Conservation (phyloP, 768 basidiomycete genomes). For the Melanogaster broomeanus region DNA sequence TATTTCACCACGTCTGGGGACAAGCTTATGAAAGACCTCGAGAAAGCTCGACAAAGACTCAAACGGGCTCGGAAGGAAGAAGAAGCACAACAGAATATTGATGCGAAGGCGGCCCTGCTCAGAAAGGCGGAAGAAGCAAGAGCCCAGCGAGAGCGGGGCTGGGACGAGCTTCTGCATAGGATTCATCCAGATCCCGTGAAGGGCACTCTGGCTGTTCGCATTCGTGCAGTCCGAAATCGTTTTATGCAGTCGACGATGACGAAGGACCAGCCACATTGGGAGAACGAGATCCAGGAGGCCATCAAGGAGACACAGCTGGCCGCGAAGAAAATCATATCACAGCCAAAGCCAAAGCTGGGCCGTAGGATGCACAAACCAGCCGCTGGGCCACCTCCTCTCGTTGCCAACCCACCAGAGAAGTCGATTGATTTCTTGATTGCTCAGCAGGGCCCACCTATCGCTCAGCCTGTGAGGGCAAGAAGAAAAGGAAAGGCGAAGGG, state of each 20-base stretch:
- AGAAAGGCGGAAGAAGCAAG: constrained; percentile 68
- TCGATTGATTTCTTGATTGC: constrained; percentile 52
- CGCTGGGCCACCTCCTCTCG: constrained; percentile 39
- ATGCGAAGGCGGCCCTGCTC: constrained; percentile 54
- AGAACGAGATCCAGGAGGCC: constrained; percentile 55
- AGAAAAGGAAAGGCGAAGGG: constrained; percentile 33
- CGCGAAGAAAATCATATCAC: constrained; percentile 44
- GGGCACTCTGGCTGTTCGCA: constrained; percentile 47
- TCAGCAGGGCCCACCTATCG: constrained; percentile 49
- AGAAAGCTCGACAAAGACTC: constrained; percentile 41
- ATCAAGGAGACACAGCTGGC: constrained; percentile 56
- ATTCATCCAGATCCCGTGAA: constrained; percentile 57
- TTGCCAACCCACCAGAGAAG: constrained; percentile 49
- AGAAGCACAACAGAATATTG: constrained; percentile 38
- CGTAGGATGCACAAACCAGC: constrained; percentile 2
- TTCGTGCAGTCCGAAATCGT: constrained; percentile 54
- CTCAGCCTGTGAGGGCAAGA: constrained; percentile 34
- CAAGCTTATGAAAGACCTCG: constrained; percentile 43
- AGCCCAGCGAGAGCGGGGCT: constrained; percentile 60
- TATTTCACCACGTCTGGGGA: constrained; percentile 45
- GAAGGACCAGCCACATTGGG: constrained; percentile 59
- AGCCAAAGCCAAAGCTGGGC: constrained; percentile 22
- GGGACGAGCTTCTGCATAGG: constrained; percentile 56
- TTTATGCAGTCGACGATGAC: constrained; percentile 61
- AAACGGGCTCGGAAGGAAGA: constrained; percentile 30